Conservation (phyloP, 2,329 filamentous ascomycete species). For the Colletotrichum graminicola region DNA sequence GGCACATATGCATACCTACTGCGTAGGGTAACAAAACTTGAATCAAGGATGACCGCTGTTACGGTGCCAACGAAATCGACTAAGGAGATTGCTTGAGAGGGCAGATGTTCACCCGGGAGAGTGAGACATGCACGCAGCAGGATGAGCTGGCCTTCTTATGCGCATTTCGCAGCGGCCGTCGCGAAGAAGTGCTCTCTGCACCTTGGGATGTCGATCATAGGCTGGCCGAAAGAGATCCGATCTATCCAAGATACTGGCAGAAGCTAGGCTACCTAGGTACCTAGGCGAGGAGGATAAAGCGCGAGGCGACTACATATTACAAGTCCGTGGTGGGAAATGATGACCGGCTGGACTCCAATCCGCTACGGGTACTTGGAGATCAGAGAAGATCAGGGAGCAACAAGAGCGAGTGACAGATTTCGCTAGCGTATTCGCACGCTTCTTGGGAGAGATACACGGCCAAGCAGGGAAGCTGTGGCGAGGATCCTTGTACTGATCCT, state of each 20-base stretch:
- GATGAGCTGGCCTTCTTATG: conserved; percentile 5
- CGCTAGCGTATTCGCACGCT: not conserved
- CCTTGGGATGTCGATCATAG: conserved; percentile 1
- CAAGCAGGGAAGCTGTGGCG: conserved; percentile 17
- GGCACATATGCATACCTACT: not conserved
- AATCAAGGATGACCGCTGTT: conserved; percentile 11
- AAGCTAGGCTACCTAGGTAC: not conserved
- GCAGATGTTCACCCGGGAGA: not conserved
- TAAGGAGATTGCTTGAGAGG: not conserved
- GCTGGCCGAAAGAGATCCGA: conserved; percentile 26
- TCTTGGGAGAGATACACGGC: not conserved
- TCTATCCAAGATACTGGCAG: not conserved
- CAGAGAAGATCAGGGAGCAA: conserved; percentile 2
- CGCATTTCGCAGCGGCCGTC: not conserved
- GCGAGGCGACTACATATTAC: conserved; percentile 10
- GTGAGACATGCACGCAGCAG: conserved; percentile 5
- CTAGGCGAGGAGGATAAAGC: not conserved
- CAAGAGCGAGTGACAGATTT: not conserved
- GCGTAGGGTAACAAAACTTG: not conserved
- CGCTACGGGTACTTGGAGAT: not conserved
- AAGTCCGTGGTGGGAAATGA: conserved; percentile 19
- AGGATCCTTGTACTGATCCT: conserved; percentile 32
- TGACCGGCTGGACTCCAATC: conserved; percentile 3
- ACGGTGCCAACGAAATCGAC: not conserved
- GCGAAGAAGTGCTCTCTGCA: not conserved